Conservation (phyloP, 129 eudicot genomes). For the Kitagawia praeruptora region DNA sequence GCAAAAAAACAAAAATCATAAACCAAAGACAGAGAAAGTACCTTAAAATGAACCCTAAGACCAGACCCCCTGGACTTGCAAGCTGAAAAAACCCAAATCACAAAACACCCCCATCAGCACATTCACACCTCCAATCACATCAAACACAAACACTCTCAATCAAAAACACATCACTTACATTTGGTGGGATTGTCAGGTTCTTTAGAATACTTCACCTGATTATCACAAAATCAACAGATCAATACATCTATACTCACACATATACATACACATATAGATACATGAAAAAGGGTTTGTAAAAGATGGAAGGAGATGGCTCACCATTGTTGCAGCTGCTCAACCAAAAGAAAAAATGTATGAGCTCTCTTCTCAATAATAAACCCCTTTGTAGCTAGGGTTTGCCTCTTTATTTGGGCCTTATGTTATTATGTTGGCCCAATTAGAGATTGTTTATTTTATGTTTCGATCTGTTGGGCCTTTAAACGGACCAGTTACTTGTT, state of each 20-base stretch:
- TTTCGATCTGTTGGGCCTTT: background rate
- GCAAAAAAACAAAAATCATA: background rate
- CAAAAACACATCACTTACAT: slow-evolving; percentile 25
- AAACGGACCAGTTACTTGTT: background rate
- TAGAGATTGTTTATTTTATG: too few species aligned
- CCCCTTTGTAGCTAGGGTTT: slow-evolving; percentile 1
- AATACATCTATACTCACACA: background rate
- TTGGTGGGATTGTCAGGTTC: slow-evolving; percentile 64
- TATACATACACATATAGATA: background rate
- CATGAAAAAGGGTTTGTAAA: background rate
- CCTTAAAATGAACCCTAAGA: slow-evolving; percentile 61
- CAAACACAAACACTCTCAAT: background rate
- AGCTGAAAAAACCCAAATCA: slow-evolving; percentile 29
- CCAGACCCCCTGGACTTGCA: slow-evolving; percentile 60
- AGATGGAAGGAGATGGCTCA: background rate
- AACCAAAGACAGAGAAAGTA: background rate
- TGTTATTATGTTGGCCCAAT: background rate
- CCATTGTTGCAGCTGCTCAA: slow-evolving; percentile 5
- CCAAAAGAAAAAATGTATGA: background rate
- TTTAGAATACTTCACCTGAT: slow-evolving; percentile 55
- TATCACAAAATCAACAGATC: background rate
- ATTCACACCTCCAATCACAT: background rate
- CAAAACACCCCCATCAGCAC: background rate
- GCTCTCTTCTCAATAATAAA: background rate
- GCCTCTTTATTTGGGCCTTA: background rate